A percentile compares a stretch with the other conserved stretches of the same genome.
These are phyloP conservation scores for Lipomyces spencermartinsiae DNA, from an alignment of 805 yeast genomes.

Conservation along the genomic window DNA sequence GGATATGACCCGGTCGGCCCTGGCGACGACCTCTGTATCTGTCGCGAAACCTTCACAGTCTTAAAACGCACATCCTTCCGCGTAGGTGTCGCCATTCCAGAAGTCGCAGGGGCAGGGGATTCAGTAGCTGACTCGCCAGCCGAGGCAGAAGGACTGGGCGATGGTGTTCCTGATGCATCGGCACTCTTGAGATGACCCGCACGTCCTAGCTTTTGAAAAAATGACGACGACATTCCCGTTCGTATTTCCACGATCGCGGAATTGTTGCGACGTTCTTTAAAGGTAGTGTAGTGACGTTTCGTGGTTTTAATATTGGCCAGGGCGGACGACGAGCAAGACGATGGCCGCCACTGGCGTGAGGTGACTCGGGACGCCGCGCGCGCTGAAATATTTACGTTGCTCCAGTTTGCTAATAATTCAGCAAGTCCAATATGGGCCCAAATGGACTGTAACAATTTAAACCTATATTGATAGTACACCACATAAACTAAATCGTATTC, in stretches of 20 bases:
- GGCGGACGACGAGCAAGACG: neutral
- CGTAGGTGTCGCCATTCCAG: neutral
- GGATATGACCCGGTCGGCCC: neutral
- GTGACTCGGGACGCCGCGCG: neutral
- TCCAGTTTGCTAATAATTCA: neutral
- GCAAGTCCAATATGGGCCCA: neutral
- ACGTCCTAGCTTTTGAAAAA: conserved; percentile 15
- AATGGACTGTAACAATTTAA: neutral
- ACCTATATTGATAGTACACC: neutral
- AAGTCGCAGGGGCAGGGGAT: conserved; percentile 2
- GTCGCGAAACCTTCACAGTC: conserved; percentile 30
- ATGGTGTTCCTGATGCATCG: conserved; percentile 3
- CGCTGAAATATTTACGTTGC: neutral
- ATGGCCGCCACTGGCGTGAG: too few species aligned
- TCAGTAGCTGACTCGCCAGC: neutral
- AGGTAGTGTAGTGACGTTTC: neutral
- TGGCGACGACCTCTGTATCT: conserved; percentile 21
- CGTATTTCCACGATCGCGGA: neutral
- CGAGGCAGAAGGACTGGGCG: conserved; percentile 8
- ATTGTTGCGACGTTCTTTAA: neutral
- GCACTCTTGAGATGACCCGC: neutral
- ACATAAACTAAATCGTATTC: neutral
- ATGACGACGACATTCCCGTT: conserved; percentile 20
- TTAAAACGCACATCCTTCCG: conserved; percentile 24
- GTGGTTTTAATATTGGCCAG: neutral